Conservation (phyloP, 768 basidiomycete species). For the Mycena pura region DNA sequence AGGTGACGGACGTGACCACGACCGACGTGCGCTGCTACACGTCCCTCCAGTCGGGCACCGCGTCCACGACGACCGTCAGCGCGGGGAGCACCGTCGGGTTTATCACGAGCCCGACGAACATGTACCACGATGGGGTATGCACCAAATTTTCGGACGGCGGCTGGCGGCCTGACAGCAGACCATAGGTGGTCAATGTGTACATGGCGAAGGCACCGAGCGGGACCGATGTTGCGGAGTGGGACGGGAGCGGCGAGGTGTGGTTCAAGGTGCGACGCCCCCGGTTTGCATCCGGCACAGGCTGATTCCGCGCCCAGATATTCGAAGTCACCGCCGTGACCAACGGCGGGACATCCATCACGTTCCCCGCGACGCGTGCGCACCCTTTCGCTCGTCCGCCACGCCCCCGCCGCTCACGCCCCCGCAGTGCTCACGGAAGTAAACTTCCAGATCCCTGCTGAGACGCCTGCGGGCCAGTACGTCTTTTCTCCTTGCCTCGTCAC, state of each 20-base stretch:
- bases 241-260: slow-evolving; percentile 20
- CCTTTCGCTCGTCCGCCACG: background rate
- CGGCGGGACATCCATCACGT: slow-evolving; percentile 41
- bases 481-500: background rate
- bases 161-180: too few species aligned
- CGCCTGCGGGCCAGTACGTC: slow-evolving; percentile 11
- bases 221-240: slow-evolving; percentile 19
- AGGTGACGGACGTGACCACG: slow-evolving; percentile 14
- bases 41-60: background rate
- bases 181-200: slow-evolving; percentile 16
- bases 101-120: slow-evolving; percentile 3
- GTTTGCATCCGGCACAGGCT: too few species aligned
- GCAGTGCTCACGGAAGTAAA: slow-evolving; percentile 4
- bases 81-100: slow-evolving; percentile 21
- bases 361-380: slow-evolving; percentile 23
- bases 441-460: slow-evolving; percentile 7
- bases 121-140: slow-evolving; percentile 16
- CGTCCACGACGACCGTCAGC: slow-evolving; percentile 9
- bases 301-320: too few species aligned
- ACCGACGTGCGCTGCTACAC: slow-evolving; percentile 20
- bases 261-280: slow-evolving; percentile 9
- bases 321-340: slow-evolving; percentile 40
- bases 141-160: background rate
- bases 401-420: background rate
- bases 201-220: slow-evolving; percentile 18